Evolutionary conservation across 768 basidiomycete species (phyloP), one percentile per base, ranked within the genome.

Genomic region (Amanita exitialis): DNA sequence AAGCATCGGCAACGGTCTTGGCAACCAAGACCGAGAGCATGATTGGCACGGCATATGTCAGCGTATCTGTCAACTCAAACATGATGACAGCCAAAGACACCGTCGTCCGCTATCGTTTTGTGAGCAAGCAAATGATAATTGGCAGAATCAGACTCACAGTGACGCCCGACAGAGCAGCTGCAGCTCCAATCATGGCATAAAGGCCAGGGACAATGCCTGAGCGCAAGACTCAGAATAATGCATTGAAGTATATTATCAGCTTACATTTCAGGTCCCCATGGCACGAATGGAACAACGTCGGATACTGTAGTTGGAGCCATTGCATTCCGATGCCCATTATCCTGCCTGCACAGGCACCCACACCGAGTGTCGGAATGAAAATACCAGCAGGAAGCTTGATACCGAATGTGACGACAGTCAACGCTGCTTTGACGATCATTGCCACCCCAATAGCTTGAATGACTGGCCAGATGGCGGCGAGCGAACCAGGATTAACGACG

Each of bases 121-220:
- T 53, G 23, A 56, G 42, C 21, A 27, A 35, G 28, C 7, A 9
- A 6, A 20, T 18, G 23, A 43, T 38, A 10, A 46, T 21, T 12
- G 13, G 6, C 8, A 35, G 25, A 30, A 41, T 34, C 35, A 18
- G 44, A 58, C 83, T 68, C 52, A 91, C 83, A 47, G 95, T 97
- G 13, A 97, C 94, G n/a, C 96, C 95, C 25, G 93, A 93, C 42
- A 99, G 72, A 0, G 92, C 75, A 0, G 93, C 92, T 1, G 93
- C 95, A 1, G 96, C 96, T 28, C 96, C 96, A 21, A 92, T 88
- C 90, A 96, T 94, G 3, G 91, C 90, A 66, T 95, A 95, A 32
- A 93, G 67, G 3, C 95, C 95, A 7, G 94, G 93, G 12, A 93
- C 71, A 47, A 97, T 73, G 55, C 75, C 76, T 77, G 51, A 18